Evolutionary conservation across 2,329 filamentous ascomycete genomes (phyloP).

Genomic region (Fusarium sacchari): DNA sequence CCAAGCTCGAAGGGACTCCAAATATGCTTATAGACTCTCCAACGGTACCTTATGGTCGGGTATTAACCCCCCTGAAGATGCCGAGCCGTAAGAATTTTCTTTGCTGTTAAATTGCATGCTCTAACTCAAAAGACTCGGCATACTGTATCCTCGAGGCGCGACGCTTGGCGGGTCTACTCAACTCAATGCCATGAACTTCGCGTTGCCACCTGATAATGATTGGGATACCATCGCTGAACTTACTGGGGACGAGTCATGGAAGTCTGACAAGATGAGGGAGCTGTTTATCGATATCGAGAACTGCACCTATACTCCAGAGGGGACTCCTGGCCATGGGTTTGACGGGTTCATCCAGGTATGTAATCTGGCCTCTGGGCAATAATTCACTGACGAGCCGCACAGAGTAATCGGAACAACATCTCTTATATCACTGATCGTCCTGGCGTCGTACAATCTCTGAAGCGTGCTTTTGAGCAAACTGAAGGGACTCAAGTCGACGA

Average conservation of each 20-base stretch:
- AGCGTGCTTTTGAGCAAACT: neutral
- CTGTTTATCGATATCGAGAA: conserved; percentile 55
- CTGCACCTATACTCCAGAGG: conserved; percentile 51
- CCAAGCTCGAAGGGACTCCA: conserved; percentile 31
- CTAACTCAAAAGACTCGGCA: neutral
- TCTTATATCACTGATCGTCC: conserved; percentile 21
- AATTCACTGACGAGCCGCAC: neutral
- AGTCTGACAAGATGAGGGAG: conserved; percentile 51
- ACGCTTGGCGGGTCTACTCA: conserved; percentile 33
- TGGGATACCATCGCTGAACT: conserved; percentile 50
- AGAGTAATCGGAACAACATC: conserved; percentile 39
- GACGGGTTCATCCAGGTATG: conserved; percentile 50
- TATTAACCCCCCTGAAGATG: conserved; percentile 47
- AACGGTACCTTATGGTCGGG: conserved; percentile 35
- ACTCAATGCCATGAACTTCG: conserved; percentile 36
- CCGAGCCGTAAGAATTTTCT: conserved; percentile 18
- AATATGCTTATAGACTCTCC: conserved; percentile 30
- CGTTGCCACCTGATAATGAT: conserved; percentile 23
- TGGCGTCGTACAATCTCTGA: conserved; percentile 18
- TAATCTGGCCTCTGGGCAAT: fast-evolving
- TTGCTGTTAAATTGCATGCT: fast-evolving
- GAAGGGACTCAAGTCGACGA: conserved; percentile 34
- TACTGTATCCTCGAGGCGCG: conserved; percentile 37
- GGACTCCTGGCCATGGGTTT: conserved; percentile 53
- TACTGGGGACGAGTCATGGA: conserved; percentile 57